These are phyloP conservation scores for Podaxis pistillaris DNA, from an alignment of 768 basidiomycete genomes.

Conservation along the genomic window DNA sequence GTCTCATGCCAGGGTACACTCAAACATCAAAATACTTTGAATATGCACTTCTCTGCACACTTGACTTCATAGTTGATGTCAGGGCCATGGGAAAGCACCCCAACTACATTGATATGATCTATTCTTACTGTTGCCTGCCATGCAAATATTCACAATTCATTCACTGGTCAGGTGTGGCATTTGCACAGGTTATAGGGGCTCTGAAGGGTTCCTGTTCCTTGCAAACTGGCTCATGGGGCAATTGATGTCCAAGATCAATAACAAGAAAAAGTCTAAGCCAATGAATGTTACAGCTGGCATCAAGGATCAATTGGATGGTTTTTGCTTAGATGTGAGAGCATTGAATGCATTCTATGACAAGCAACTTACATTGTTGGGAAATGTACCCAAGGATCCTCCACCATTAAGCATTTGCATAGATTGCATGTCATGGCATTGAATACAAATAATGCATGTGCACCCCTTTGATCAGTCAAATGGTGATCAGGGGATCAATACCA, in stretches of 20 bases:
- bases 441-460: conserved; percentile 23
- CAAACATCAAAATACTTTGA: conserved; percentile 77
- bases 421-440: neutral
- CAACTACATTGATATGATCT: conserved; percentile 78
- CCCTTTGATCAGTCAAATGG: neutral
- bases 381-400: conserved; percentile 49
- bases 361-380: conserved; percentile 50
- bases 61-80: conserved; percentile 82
- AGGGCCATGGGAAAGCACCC: conserved; percentile 79
- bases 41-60: conserved; percentile 69
- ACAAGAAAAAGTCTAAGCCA: conserved; percentile 56
- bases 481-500: no score
- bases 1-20: conserved; percentile 63
- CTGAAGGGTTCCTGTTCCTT: conserved; percentile 82
- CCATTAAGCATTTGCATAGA: conserved; percentile 41
- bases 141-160: conserved; percentile 91
- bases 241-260: conserved; percentile 52
- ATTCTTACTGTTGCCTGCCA: conserved; percentile 81
- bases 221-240: conserved; percentile 84
- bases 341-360: conserved; percentile 74
- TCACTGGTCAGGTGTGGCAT: conserved; percentile 85
- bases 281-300: conserved; percentile 61
- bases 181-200: conserved; percentile 85
- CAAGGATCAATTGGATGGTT: conserved; percentile 53
- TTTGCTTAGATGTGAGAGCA: conserved; percentile 58